A percentile compares a stretch with the other conserved stretches of the same genome.
Conservation (phyloP, 345 rosid genomes). For the Kernera saxatilis region DNA sequence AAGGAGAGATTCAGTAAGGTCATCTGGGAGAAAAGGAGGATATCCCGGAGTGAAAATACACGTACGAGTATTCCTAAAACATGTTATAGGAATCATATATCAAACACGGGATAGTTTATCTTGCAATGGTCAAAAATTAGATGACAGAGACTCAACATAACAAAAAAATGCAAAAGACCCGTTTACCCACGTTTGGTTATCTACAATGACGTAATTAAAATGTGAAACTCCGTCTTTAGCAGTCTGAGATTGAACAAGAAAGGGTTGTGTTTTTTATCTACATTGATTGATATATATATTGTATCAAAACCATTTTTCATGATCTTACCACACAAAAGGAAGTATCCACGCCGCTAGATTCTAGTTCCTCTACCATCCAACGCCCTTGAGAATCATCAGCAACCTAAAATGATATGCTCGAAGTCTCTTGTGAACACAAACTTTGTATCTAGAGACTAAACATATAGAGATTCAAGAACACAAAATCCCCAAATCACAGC, state of each 20-base stretch:
- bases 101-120: no score
- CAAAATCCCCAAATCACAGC: not conserved
- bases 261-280: not conserved
- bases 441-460: no score
- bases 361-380: slow-evolving; percentile 49
- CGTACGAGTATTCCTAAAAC: slow-evolving; percentile 83
- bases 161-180: not conserved
- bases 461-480: no score
- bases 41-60: slow-evolving; percentile 79
- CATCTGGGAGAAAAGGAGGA: slow-evolving; percentile 65
- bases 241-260: slow-evolving; percentile 39
- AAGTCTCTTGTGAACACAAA: not conserved
- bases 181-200: slow-evolving; percentile 64
- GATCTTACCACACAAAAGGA: slow-evolving; percentile 52
- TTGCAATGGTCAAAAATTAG: not conserved
- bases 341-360: slow-evolving; percentile 57
- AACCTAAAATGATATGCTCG: slow-evolving; percentile 29
- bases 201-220: slow-evolving; percentile 78
- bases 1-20: slow-evolving; percentile 42
- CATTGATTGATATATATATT: not conserved
- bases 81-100: not conserved
- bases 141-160: not conserved
- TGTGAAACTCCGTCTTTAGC: slow-evolving; percentile 71
- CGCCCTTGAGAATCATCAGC: slow-evolving; percentile 58
- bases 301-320: not conserved